Conservation (phyloP, 2,329 filamentous ascomycete genomes). For the Akanthomyces muscarius region DNA sequence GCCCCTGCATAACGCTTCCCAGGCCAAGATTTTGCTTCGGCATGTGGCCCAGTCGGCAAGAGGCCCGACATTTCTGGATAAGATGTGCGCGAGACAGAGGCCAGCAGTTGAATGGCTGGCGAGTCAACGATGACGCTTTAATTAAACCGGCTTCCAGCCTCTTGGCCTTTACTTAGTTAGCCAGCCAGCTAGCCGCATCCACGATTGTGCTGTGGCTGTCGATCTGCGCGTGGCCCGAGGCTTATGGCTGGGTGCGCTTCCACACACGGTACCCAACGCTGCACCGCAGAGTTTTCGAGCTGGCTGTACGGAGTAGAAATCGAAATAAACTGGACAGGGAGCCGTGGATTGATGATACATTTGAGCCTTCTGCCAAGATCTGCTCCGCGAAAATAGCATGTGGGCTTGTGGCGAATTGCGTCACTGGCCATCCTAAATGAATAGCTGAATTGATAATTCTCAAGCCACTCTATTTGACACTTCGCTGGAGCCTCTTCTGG, state of each 20-base stretch:
- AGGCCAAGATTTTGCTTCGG: neutral
- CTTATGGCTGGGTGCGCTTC: neutral
- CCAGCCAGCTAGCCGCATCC: constrained; percentile 6
- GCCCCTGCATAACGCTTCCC: neutral
- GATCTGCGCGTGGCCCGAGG: constrained; percentile 5
- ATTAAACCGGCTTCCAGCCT: neutral
- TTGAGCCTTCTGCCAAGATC: neutral
- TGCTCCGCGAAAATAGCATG: neutral
- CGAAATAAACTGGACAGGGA: neutral
- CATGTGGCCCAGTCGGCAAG: constrained; percentile 2
- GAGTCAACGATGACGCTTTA: neutral
- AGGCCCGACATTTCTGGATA: constrained; percentile 7
- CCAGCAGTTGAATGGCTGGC: neutral
- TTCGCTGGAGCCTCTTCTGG: neutral
- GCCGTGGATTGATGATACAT: neutral
- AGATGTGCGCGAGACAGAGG: constrained; percentile 8
- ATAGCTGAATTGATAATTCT: neutral
- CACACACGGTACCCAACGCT: neutral
- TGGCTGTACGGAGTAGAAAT: neutral
- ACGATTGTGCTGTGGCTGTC: constrained; percentile 8
- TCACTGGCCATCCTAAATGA: neutral
- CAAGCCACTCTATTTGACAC: neutral
- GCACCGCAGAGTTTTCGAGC: neutral
- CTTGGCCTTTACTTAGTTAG: neutral
- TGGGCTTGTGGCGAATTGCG: neutral